Conservation (phyloP, 108 stramenopile genomes). For the Skeletonema tropicum region DNA sequence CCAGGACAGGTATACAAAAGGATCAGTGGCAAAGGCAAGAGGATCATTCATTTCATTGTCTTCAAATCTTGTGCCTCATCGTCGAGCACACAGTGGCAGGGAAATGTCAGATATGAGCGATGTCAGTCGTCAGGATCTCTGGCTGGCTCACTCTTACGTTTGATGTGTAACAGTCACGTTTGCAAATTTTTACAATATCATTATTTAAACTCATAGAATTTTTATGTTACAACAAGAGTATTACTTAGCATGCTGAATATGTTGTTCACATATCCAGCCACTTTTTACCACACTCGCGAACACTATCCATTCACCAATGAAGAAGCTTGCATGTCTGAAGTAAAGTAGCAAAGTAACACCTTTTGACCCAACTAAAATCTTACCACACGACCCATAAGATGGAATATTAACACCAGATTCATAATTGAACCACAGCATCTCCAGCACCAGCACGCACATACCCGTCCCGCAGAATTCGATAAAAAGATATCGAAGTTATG, state of each 20-base stretch:
- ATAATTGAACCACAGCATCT: no score
- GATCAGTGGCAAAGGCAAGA: background rate
- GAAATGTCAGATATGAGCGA: background rate
- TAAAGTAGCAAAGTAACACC: conserved; percentile 8
- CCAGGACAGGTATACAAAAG: background rate
- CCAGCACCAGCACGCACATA: no score
- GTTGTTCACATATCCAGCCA: no score
- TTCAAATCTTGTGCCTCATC: background rate
- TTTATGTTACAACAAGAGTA: no score
- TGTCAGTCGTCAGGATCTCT: background rate
- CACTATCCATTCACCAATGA: conserved; percentile 47
- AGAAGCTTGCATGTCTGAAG: no score
- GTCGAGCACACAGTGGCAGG: background rate
- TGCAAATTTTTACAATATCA: background rate
- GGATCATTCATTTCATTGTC: background rate
- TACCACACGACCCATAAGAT: conserved; percentile 13
- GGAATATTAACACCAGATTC: no score
- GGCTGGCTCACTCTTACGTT: background rate
- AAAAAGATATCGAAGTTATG: no score
- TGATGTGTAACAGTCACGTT: background rate
- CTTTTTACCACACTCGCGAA: no score
- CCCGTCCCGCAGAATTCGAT: no score
- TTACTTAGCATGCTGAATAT: no score
- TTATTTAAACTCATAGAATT: no score
- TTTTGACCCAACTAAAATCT: conserved; percentile 55